Percentiles rank a stretch among this genome's conserved stretches.
phyloP scores from a whole-genome alignment of 2,329 filamentous ascomycete genomes.

The Endocalyx cinctus region DNA sequence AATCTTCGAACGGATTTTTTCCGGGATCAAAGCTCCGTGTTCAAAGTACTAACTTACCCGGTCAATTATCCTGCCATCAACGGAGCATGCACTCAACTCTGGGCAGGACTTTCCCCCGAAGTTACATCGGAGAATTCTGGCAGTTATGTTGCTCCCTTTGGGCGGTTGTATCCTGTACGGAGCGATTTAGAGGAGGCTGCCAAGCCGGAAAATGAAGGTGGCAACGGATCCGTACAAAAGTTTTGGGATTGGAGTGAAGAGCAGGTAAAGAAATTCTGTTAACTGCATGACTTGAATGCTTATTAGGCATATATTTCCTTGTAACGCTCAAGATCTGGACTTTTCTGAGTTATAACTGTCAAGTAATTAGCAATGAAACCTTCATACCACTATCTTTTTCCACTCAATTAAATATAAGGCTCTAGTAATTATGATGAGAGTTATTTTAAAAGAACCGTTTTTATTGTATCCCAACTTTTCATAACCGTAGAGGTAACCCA shows the following conservation, averaged over 20 bases:
- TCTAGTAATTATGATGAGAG: no score
- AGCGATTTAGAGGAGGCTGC: slow-evolving; percentile 27
- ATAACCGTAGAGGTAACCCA: no score
- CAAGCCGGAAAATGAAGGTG: slow-evolving; percentile 29
- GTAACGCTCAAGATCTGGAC: no score
- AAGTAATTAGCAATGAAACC: no score
- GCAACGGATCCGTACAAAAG: slow-evolving; percentile 28
- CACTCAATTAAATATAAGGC: no score
- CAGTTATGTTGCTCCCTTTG: slow-evolving; percentile 39
- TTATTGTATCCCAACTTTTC: no score
- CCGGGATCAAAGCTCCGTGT: slow-evolving; percentile 8
- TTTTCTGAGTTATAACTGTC: no score
- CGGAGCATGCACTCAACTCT: slow-evolving; percentile 37
- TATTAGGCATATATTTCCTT: no score
- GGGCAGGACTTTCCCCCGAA: slow-evolving; percentile 32
- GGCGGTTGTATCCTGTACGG: slow-evolving; percentile 28
- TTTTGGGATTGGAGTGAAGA: slow-evolving; percentile 44
- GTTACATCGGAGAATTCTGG: slow-evolving; percentile 26
- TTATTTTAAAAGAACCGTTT: no score
- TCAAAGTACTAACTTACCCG: slow-evolving; percentile 6
- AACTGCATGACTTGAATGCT: no score
- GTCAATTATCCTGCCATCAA: slow-evolving; percentile 14
- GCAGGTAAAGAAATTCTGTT: slow-evolving; percentile 25
- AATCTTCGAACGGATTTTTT: slow-evolving; percentile 22
- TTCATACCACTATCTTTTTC: no score